Evolutionary conservation across 177 flowering plant species (phyloP).

Genomic region (Vitis hybrid): DNA sequence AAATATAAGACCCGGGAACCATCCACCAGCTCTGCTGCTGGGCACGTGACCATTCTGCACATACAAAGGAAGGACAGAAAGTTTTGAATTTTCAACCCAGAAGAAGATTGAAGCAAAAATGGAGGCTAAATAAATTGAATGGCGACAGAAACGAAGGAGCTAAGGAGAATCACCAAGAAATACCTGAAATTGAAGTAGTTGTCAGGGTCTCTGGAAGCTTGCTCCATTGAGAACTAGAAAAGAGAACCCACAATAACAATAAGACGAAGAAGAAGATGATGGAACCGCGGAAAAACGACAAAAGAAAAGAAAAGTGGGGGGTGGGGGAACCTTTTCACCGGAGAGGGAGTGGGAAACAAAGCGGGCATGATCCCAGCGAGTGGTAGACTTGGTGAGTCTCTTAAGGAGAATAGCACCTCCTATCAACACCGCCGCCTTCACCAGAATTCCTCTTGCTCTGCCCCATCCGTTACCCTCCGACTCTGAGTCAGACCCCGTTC

Average conservation of each 20-base stretch:
- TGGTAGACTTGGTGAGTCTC: constrained; percentile 77
- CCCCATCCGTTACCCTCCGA: constrained; percentile 50
- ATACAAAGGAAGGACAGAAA: constrained; percentile 6
- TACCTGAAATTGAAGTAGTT: constrained; percentile 91
- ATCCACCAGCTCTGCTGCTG: constrained; percentile 95
- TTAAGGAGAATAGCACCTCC: constrained; percentile 82
- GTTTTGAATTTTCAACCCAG: background rate
- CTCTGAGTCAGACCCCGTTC: constrained; percentile 28
- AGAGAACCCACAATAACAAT: constrained; percentile 6
- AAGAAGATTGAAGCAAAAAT: background rate
- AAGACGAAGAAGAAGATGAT: background rate
- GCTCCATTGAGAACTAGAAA: constrained; percentile 72
- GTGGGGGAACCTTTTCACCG: constrained; percentile 69
- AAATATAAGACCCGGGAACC: constrained; percentile 82
- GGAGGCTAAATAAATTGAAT: background rate
- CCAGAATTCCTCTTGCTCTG: constrained; percentile 53
- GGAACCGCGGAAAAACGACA: background rate
- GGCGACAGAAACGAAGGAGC: background rate
- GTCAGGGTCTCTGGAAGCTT: constrained; percentile 85
- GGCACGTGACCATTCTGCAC: constrained; percentile 84
- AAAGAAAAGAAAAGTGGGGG: background rate
- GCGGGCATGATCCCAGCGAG: constrained; percentile 90
- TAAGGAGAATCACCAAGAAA: background rate
- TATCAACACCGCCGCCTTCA: constrained; percentile 61
- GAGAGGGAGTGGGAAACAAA: constrained; percentile 67